phyloP scores from a whole-genome alignment of 768 basidiomycete genomes.

The Suillus discolor region DNA sequence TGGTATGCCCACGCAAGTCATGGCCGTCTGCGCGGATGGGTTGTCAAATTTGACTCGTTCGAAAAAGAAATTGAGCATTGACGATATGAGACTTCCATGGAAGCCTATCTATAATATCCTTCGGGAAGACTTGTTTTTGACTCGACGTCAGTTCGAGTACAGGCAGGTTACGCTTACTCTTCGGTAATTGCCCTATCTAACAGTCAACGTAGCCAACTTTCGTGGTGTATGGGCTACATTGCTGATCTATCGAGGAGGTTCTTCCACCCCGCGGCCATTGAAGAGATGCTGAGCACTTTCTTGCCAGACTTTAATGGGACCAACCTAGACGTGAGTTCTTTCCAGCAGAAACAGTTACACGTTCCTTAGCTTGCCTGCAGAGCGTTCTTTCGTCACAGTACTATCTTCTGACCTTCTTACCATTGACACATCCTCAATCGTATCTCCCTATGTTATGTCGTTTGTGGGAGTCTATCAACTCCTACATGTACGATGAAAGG shows the following conservation, averaged over 20 bases:
- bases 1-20: constrained; percentile 70
- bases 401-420: constrained; percentile 85
- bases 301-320: constrained; percentile 78
- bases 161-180: constrained; percentile 47
- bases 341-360: not conserved
- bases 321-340: constrained; percentile 62
- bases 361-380: constrained; percentile 67
- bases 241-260: constrained; percentile 73
- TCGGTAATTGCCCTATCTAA: not conserved
- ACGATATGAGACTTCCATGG: constrained; percentile 85
- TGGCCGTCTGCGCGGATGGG: constrained; percentile 67
- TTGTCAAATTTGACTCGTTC: constrained; percentile 62
- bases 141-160: constrained; percentile 75
- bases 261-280: constrained; percentile 85
- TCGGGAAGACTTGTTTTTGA: constrained; percentile 75
- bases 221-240: constrained; percentile 76
- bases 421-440: constrained; percentile 80
- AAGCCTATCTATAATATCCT: constrained; percentile 74
- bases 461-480: constrained; percentile 87
- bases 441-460: constrained; percentile 85
- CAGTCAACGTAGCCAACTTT: constrained; percentile 53
- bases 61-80: constrained; percentile 72
- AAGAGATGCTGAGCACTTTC: constrained; percentile 88
- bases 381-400: constrained; percentile 80
- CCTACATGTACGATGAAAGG: constrained; percentile 87